Conservation (phyloP, 2,329 filamentous ascomycete species). For the Whalleya microplaca region DNA sequence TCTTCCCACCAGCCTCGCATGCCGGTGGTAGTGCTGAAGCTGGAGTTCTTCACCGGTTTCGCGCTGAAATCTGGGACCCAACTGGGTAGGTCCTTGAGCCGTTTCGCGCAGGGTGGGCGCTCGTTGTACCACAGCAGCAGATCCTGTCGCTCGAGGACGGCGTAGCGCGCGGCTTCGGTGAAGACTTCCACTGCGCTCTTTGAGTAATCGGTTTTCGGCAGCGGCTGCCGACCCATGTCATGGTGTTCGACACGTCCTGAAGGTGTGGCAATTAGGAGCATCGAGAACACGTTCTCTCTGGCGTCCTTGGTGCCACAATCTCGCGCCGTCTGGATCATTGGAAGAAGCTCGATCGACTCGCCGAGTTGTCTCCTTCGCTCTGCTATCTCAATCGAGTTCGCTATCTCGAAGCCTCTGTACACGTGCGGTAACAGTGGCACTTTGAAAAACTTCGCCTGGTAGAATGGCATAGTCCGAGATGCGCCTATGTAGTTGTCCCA, state of each 20-base stretch:
- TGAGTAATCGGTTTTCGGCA: conserved; percentile 27
- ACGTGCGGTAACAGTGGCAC: conserved; percentile 23
- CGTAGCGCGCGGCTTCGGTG: conserved; percentile 26
- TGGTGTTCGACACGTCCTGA: conserved; percentile 20
- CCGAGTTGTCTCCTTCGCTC: conserved; percentile 20
- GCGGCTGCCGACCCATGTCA: conserved; percentile 18
- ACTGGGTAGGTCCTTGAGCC: conserved; percentile 23
- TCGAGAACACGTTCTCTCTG: conserved; percentile 27
- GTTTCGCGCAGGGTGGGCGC: conserved; percentile 21
- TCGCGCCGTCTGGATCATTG: conserved; percentile 30
- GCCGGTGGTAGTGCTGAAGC: conserved; percentile 8
- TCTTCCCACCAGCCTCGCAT: conserved; percentile 25
- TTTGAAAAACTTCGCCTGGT: conserved; percentile 23
- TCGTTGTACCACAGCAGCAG: conserved; percentile 25
- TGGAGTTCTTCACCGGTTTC: not conserved
- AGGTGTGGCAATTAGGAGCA: conserved; percentile 26
- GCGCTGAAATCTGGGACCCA: conserved; percentile 32
- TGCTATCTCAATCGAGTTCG: conserved; percentile 25
- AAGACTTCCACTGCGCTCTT: conserved; percentile 27
- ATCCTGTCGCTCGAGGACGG: conserved; percentile 29
- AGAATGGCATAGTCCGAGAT: conserved; percentile 21
- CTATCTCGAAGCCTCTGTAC: conserved; percentile 10
- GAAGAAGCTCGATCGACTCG: conserved; percentile 28
- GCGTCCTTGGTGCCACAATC: conserved; percentile 22
- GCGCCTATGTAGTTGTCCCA: conserved; percentile 27